phyloP scores from a whole-genome alignment of 2,329 filamentous ascomycete genomes.

The Cladobotryum mycophilum region DNA sequence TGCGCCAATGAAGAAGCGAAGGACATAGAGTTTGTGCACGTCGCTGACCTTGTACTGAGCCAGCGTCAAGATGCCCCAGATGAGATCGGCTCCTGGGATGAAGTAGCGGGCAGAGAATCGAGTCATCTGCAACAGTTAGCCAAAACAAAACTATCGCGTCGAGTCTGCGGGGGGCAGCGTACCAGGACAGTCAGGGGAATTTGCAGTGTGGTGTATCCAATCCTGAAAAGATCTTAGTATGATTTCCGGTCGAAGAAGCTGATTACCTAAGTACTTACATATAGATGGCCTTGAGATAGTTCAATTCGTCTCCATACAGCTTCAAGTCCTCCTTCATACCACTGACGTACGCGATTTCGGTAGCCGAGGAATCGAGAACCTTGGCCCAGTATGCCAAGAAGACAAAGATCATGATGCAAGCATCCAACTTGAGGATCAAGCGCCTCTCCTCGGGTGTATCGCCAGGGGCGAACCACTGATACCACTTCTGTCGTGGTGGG shows the following conservation, averaged over 20 bases:
- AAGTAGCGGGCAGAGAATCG: conserved; percentile 16
- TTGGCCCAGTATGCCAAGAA: conserved; percentile 52
- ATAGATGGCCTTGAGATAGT: conserved; percentile 37
- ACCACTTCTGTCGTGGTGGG: conserved; percentile 24
- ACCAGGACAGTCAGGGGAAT: conserved; percentile 14
- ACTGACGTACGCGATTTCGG: conserved; percentile 26
- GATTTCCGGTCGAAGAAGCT: not conserved
- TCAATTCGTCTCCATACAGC: conserved; percentile 46
- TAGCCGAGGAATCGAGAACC: conserved; percentile 34
- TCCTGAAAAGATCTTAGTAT: not conserved
- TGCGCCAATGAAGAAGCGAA: conserved; percentile 37
- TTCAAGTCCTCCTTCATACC: conserved; percentile 43
- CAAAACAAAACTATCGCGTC: too few species aligned
- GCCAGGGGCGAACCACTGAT: conserved; percentile 41
- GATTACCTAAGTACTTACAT: conserved; percentile 5
- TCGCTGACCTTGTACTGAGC: conserved; percentile 19
- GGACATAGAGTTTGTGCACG: conserved; percentile 27
- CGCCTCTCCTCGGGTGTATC: conserved; percentile 33
- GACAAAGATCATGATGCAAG: conserved; percentile 50
- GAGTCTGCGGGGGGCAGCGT: not conserved
- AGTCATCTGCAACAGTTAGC: conserved; percentile 14
- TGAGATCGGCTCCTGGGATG: conserved; percentile 28
- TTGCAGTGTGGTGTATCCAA: conserved; percentile 15
- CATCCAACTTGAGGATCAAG: conserved; percentile 49
- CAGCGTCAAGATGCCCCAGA: conserved; percentile 21